phyloP scores from a whole-genome alignment of 1,284 basidiomycete species.

The Ganoderma boninense region DNA sequence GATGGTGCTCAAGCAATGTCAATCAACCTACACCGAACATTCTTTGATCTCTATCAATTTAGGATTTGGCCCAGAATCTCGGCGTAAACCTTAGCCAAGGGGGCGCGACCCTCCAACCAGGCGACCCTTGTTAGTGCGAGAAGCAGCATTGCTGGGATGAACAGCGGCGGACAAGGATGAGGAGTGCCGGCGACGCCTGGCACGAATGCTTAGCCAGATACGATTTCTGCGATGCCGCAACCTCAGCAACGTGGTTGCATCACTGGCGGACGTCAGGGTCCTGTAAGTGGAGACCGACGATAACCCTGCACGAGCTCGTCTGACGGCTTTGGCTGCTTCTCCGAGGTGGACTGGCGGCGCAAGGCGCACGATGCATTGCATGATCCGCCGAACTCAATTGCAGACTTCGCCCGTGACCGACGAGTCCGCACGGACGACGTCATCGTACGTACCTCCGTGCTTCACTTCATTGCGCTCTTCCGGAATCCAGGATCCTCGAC shows the following conservation, averaged over 20 bases:
- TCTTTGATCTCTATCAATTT: neutral
- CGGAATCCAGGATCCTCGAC: slow-evolving; percentile 1
- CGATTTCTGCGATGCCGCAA: too few relatives aligned
- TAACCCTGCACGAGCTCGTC: neutral
- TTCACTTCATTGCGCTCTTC: neutral
- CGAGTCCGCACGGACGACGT: neutral
- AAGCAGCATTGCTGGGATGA: too few relatives aligned
- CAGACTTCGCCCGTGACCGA: neutral
- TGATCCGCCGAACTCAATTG: neutral
- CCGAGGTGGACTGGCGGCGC: neutral
- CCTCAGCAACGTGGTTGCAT: too few relatives aligned
- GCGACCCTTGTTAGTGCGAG: too few relatives aligned
- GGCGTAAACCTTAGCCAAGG: neutral
- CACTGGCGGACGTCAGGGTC: neutral
- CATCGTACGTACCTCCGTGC: neutral
- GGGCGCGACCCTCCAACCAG: neutral
- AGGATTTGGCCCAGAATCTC: too few relatives aligned
- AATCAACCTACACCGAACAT: neutral
- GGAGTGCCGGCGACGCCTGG: too few relatives aligned
- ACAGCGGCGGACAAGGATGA: too few relatives aligned
- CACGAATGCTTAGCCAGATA: too few relatives aligned
- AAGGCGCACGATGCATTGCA: neutral
- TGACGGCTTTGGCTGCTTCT: neutral
- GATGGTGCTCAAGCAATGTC: neutral
- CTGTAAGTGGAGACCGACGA: neutral